phyloP scores from a whole-genome alignment of 805 yeast genomes.

The Nakazawaea wickerhamii region DNA sequence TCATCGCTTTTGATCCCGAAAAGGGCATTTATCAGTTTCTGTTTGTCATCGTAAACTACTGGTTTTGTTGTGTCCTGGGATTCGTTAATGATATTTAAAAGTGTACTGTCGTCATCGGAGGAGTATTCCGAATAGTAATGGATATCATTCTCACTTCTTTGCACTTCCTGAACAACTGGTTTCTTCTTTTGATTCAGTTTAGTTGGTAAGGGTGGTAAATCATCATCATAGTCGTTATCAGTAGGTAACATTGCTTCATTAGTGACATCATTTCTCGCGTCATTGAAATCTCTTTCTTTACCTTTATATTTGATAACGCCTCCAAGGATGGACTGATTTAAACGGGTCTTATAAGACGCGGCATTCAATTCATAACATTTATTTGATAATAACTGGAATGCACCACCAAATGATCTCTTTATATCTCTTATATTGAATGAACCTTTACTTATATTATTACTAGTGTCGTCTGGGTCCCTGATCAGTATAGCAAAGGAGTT shows the following conservation, averaged over 20 bases:
- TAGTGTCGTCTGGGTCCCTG: slow-evolving; percentile 82
- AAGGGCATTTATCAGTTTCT: slow-evolving; percentile 4
- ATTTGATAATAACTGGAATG: slow-evolving; percentile 69
- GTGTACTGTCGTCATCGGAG: slow-evolving; percentile 21
- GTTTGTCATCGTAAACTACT: not conserved
- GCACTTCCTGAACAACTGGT: slow-evolving; percentile 18
- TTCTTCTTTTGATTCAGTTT: slow-evolving; percentile 16
- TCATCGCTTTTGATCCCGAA: slow-evolving; percentile 11
- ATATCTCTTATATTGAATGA: slow-evolving; percentile 75
- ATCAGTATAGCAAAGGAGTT: slow-evolving; percentile 64
- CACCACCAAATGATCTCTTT: slow-evolving; percentile 84
- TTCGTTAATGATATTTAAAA: slow-evolving; percentile 10
- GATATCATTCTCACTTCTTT: slow-evolving; percentile 32
- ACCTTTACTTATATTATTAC: slow-evolving; percentile 83
- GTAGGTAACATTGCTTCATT: slow-evolving; percentile 48
- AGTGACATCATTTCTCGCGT: slow-evolving; percentile 57
- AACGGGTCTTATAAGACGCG: slow-evolving; percentile 58
- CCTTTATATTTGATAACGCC: slow-evolving; percentile 74
- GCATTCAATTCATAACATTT: slow-evolving; percentile 68
- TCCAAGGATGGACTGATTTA: slow-evolving; percentile 73
- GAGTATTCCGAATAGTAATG: slow-evolving; percentile 40
- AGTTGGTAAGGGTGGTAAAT: slow-evolving; percentile 27
- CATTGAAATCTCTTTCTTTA: slow-evolving; percentile 68
- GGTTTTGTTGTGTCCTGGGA: slow-evolving; percentile 9
- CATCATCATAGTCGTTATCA: slow-evolving; percentile 24